Percentiles rank a stretch among this genome's conserved stretches.
Conservation (phyloP, 495 filamentous ascomycete species). For the Penicillium manginii region DNA sequence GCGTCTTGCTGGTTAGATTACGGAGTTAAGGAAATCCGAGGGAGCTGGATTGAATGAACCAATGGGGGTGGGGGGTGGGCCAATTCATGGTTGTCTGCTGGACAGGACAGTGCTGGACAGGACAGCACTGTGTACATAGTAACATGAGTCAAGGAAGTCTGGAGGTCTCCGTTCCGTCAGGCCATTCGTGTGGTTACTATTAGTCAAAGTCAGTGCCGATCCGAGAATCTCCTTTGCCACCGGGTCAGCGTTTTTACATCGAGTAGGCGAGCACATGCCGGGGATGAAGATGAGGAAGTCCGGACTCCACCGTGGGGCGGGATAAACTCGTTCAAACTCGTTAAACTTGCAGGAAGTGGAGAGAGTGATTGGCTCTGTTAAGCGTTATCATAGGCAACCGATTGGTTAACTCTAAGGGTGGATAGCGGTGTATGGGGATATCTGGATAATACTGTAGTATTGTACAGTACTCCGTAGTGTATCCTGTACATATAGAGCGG, state of each 20-base stretch:
- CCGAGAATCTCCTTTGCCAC: conserved; percentile 19
- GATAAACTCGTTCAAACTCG: conserved; percentile 14
- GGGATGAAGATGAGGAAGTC: conserved; percentile 6
- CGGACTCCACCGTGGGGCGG: conserved; percentile 12
- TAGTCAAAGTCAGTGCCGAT: background rate
- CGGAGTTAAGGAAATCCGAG: conserved; percentile 21
- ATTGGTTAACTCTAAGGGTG: conserved; percentile 14
- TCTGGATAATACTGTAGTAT: too few species aligned
- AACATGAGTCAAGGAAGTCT: background rate
- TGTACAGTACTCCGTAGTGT: background rate
- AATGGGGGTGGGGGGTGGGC: too few species aligned
- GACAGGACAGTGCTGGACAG: too few species aligned
- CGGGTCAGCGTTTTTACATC: conserved; percentile 17
- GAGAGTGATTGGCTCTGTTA: conserved; percentile 18
- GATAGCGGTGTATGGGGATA: too few species aligned
- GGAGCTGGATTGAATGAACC: background rate
- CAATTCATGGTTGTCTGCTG: too few species aligned
- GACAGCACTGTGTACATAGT: too few species aligned
- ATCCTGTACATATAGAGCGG: too few species aligned
- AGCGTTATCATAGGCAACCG: conserved; percentile 22
- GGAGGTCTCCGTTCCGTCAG: background rate
- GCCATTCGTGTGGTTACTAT: background rate
- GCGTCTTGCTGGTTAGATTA: conserved; percentile 2
- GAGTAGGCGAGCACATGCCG: conserved; percentile 19
- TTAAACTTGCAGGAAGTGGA: conserved; percentile 5